These are phyloP conservation scores for Exophiala sp. DNA, from an alignment of 2,329 filamentous ascomycete genomes.

Conservation along the genomic window DNA sequence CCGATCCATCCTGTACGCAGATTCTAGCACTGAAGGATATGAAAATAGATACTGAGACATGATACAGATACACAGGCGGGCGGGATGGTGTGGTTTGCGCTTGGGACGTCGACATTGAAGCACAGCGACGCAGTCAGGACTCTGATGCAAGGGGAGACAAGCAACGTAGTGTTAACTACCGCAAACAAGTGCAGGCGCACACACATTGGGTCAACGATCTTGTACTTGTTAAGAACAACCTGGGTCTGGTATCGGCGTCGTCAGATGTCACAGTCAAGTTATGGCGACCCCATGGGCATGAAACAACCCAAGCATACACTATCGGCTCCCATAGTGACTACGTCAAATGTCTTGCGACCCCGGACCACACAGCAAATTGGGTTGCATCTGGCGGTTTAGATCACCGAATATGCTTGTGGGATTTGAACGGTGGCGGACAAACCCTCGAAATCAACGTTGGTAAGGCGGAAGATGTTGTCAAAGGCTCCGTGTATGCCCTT, in stretches of 20 bases:
- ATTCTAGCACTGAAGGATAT: slow-evolving; percentile 9
- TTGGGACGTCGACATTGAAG: slow-evolving; percentile 80
- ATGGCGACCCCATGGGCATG: slow-evolving; percentile 71
- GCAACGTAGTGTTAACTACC: slow-evolving; percentile 49
- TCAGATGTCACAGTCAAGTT: slow-evolving; percentile 93
- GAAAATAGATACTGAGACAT: slow-evolving; percentile 20
- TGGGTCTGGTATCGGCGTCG: slow-evolving; percentile 79
- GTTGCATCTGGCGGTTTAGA: slow-evolving; percentile 92
- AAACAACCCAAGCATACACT: slow-evolving; percentile 60
- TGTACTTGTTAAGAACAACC: slow-evolving; percentile 71
- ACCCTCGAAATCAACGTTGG: slow-evolving; percentile 79
- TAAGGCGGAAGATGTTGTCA: slow-evolving; percentile 69
- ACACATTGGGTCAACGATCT: slow-evolving; percentile 98
- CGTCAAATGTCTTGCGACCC: slow-evolving; percentile 87
- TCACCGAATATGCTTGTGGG: slow-evolving; percentile 89
- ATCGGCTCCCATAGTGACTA: slow-evolving; percentile 95
- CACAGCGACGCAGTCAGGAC: slow-evolving; percentile 35
- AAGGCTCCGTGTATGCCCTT: slow-evolving; percentile 92
- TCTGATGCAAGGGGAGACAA: slow-evolving; percentile 28
- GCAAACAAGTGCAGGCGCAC: slow-evolving; percentile 71
- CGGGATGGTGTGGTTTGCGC: slow-evolving; percentile 94
- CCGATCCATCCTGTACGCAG: slow-evolving; percentile 77
- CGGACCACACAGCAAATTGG: slow-evolving; percentile 70
- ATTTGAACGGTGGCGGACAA: slow-evolving; percentile 82
- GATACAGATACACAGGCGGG: slow-evolving; percentile 81